Base-by-base conservation (phyloP, 306 rosid genomes). In the Trichosanthes cucumerina region DNA sequence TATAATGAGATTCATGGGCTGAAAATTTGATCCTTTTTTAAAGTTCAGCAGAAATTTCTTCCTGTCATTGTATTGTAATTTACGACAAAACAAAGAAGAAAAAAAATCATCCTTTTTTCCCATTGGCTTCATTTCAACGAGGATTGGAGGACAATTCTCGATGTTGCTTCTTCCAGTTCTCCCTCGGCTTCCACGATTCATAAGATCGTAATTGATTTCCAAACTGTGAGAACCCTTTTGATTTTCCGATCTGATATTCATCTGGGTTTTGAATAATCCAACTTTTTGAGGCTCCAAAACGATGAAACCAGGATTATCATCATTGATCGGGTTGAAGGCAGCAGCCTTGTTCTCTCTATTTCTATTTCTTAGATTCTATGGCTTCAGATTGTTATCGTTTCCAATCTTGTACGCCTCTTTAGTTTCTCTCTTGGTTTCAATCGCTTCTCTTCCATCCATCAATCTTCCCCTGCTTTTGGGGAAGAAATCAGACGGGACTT, bases 391-490 rank as follows among this genome's bases (percentile, higher is more conserved):
- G 78, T 44, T 86, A 7, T 82, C 98, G 4, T 2, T 88, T 0
- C 97, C 93, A 2, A 90, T 94, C 31, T 80, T 94, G 39, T 94
- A 94, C 77, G 86, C 91, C 12, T 87, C 93, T 13, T 18, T 94
- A 75, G 80, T 92, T 21, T 84, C 90, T 0, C 54, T 85, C 8
- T 49, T 92, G 21, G 86, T 94, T 41, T 89, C 97, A n/a, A 28
- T 90, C 21, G 97, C 97, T 46, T 86, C 98, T 34, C 90, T 77
- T 62, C 96, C 97, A 5, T 84, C 87, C 6, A 80, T 95, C 34
- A 80, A 92, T 83, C 93, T 92, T 77, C 98, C 98, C 5, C 18
- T 91, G 68, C 91, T 92, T 38, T 63, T 95, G 24, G 97, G 96
- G 13, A 92, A 95, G 84, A 84, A 16, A 68, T 3, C 87, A 26